Base-by-base conservation (phyloP, 345 rosid species). In the Sonneratia caseolaris region DNA sequence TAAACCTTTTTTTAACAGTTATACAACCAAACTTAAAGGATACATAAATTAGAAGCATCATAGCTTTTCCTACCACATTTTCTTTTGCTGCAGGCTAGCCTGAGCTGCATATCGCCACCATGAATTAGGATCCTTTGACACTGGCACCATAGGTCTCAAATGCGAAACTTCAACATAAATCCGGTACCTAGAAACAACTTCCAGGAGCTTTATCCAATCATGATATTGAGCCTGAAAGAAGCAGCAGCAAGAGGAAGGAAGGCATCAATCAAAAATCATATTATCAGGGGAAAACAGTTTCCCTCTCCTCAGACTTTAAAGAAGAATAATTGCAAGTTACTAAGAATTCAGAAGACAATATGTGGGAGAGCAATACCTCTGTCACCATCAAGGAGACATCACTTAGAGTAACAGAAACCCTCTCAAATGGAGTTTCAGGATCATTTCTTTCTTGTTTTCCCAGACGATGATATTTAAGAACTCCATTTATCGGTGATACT, bases 101-200 rank as follows among this genome's bases (percentile, higher is more conserved):
- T 90, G 96, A 82, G 84, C 86, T 77, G 87, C 96, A 84, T 92
- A 95, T 19, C 85, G 92, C 99, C 99, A 95, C 99, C 99, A 95
- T 80, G 85, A 71, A 74, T 64, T 69, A 43, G 86, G 86, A 79
- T 73, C 81, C 81, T 84, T 81, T 37, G 89, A 87, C 74, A 92
- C 86, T 72, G 97, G 81, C 82, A 87, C 84, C 79, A 77, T 64
- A 27, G 99, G 98, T 81, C 99, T 86, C 81, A 95, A 81, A 85
- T 95, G 96, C 57, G 94, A 92, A 79, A 92, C 79, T 79, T 95
- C 99, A 72, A 90, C 76, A 82, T 84, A 84, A 48, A 81, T 85
- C 88, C 82, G 88, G 84, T 92, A 88, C 81, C 91, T 92, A 32
- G 97, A 90, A 79, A 95, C 78, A 78, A 85, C 97, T 81, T 95